phyloP scores from a whole-genome alignment of 306 rosid genomes.

The Oxytropis ochrocephala region DNA sequence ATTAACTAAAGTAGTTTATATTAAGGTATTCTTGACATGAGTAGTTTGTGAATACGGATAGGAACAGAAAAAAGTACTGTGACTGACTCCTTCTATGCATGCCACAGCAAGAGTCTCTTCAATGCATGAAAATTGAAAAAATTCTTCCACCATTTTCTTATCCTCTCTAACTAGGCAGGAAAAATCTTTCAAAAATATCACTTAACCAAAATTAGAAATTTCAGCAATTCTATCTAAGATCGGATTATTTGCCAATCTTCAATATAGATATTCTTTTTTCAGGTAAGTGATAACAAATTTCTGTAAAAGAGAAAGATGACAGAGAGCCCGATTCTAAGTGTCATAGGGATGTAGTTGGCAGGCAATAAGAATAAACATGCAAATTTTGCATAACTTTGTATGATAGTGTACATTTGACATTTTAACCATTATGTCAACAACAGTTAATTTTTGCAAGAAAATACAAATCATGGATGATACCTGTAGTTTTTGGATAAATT shows the following conservation, averaged over 20 bases:
- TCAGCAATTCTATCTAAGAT: too few species aligned
- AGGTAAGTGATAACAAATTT: not conserved
- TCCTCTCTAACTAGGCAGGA: slow-evolving; percentile 1
- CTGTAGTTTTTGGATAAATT: slow-evolving; percentile 13
- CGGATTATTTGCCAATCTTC: too few species aligned
- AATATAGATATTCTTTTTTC: not conserved
- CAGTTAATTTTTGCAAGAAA: not conserved
- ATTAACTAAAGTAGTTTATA: slow-evolving; percentile 15
- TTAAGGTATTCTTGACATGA: slow-evolving; percentile 8
- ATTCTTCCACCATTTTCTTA: not conserved
- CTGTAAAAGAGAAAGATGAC: not conserved
- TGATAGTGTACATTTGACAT: not conserved
- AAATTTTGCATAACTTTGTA: slow-evolving; percentile 3
- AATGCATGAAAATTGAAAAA: slow-evolving; percentile 12
- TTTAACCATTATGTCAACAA: not conserved
- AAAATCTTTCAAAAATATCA: too few species aligned
- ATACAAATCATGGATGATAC: slow-evolving; percentile 3
- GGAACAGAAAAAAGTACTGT: slow-evolving; percentile 23
- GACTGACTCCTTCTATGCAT: slow-evolving; percentile 21
- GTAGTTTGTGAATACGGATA: slow-evolving; percentile 24
- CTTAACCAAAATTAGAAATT: too few species aligned
- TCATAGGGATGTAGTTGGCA: not conserved
- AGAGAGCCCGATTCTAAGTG: not conserved
- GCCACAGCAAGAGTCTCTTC: slow-evolving; percentile 6
- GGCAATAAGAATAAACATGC: slow-evolving; percentile 4